These are phyloP conservation scores for Ophiocordyceps sinensis DNA, from an alignment of 2,329 filamentous ascomycete genomes.

Conservation along the genomic window DNA sequence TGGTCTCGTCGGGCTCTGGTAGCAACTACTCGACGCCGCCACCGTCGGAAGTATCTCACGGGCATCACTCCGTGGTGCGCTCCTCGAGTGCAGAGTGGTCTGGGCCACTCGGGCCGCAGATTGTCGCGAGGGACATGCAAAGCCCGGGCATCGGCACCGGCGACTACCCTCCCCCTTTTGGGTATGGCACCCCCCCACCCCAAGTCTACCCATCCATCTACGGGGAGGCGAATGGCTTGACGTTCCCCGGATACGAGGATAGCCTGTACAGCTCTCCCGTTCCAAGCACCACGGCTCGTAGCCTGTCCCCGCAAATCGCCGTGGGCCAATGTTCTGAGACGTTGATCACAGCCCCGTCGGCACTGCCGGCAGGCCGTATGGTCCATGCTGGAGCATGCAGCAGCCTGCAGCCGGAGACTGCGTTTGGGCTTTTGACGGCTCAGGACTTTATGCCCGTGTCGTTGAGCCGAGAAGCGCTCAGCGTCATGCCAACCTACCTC, in stretches of 20 bases:
- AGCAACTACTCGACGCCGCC: conserved; percentile 31
- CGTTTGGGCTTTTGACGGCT: conserved; percentile 19
- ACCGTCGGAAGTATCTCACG: conserved; percentile 21
- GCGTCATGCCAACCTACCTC: conserved; percentile 33
- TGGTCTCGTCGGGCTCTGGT: conserved; percentile 30
- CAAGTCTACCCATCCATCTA: conserved; percentile 19
- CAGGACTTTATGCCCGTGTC: conserved; percentile 14
- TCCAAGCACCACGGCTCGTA: conserved; percentile 30
- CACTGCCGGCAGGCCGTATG: conserved; percentile 19
- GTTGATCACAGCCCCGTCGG: conserved; percentile 29
- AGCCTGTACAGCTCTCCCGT: conserved; percentile 21
- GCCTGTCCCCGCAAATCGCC: conserved; percentile 31
- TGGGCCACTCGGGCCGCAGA: conserved; percentile 13
- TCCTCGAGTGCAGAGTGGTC: conserved; percentile 19
- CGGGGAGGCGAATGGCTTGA: conserved; percentile 13
- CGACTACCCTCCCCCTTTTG: conserved; percentile 15
- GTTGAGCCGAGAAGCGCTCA: conserved; percentile 23
- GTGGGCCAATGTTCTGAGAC: conserved; percentile 32
- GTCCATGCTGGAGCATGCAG: conserved; percentile 21
- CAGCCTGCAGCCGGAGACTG: conserved; percentile 25
- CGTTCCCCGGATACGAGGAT: conserved; percentile 21
- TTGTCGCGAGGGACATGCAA: conserved; percentile 6
- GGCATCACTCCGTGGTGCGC: conserved; percentile 11
- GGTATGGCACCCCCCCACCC: conserved; percentile 12
- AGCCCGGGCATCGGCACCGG: conserved; percentile 8